phyloP scores from a whole-genome alignment of 192 early-diverging fungal species.

The Podila verticillata region DNA sequence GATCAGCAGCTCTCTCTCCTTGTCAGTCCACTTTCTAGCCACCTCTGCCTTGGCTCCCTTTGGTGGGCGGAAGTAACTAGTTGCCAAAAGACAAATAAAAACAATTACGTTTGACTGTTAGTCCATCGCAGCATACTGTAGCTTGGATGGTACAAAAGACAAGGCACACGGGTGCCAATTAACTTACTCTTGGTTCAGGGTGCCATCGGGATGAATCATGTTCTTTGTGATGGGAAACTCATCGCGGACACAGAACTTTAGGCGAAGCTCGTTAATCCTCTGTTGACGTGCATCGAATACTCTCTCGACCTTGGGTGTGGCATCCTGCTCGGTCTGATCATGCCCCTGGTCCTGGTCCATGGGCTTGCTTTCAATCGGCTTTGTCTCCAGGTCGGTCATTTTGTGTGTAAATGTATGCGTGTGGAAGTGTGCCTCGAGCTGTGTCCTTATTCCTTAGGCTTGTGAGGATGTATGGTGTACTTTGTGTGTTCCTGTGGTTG shows the following conservation, averaged over 20 bases:
- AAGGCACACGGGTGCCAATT: background rate
- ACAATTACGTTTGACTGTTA: background rate
- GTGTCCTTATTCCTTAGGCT: too few species aligned
- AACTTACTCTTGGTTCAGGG: slow-evolving; percentile 86
- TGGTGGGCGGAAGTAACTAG: slow-evolving; percentile 80
- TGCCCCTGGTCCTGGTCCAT: slow-evolving; percentile 2
- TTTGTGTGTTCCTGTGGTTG: too few species aligned
- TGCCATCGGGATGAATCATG: slow-evolving; percentile 85
- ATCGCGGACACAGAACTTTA: slow-evolving; percentile 84
- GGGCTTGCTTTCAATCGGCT: background rate
- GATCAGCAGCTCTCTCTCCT: slow-evolving; percentile 77
- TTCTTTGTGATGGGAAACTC: slow-evolving; percentile 88
- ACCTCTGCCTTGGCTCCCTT: slow-evolving; percentile 65
- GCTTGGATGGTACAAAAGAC: slow-evolving; percentile 4
- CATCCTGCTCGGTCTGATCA: slow-evolving; percentile 5
- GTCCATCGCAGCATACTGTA: background rate
- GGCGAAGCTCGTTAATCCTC: slow-evolving; percentile 82
- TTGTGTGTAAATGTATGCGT: background rate
- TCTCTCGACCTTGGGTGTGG: slow-evolving; percentile 13
- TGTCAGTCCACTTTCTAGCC: slow-evolving; percentile 84
- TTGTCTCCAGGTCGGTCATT: slow-evolving; percentile 1
- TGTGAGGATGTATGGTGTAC: too few species aligned
- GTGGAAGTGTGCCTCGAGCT: background rate
- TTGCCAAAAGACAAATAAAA: background rate
- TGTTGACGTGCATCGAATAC: slow-evolving; percentile 64